A percentile compares a stretch with the other conserved stretches of the same genome.
phyloP scores from a whole-genome alignment of 2,329 filamentous ascomycete species.

The Coniochaeta sp. region DNA sequence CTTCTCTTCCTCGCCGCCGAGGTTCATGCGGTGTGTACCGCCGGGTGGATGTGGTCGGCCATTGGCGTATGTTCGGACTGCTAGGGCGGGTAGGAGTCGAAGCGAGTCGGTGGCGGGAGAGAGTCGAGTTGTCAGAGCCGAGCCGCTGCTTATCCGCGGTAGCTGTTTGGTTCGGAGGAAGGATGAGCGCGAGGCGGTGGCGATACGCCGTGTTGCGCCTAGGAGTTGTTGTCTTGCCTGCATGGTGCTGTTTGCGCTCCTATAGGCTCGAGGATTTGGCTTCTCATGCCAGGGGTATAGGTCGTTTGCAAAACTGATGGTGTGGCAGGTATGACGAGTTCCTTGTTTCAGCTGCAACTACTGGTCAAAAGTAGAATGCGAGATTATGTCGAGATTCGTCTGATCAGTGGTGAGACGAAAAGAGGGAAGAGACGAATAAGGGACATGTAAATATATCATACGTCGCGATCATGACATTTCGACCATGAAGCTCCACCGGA shows the following conservation, averaged over 20 bases:
- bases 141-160: slow-evolving; percentile 7
- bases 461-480: background rate
- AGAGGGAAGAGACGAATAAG: no score
- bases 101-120: slow-evolving; percentile 5
- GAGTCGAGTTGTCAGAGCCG: slow-evolving; percentile 4
- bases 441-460: background rate
- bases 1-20: slow-evolving; percentile 71
- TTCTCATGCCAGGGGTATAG: background rate
- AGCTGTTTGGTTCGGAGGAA: slow-evolving; percentile 12
- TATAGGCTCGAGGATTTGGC: background rate
- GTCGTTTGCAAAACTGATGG: no score
- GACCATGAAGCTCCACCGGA: background rate
- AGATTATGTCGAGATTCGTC: background rate
- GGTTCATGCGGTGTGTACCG: slow-evolving; percentile 88
- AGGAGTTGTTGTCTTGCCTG: slow-evolving; percentile 31
- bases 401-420: background rate
- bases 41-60: slow-evolving; percentile 81
- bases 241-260: slow-evolving; percentile 19
- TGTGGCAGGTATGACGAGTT: no score
- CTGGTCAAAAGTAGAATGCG: no score
- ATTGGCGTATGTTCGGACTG: slow-evolving; percentile 53
- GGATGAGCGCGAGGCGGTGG: background rate
- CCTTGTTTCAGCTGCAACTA: no score
- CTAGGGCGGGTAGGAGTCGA: slow-evolving; percentile 29
- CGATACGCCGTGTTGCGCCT: slow-evolving; percentile 20